phyloP scores from a whole-genome alignment of 208 protist genomes.

The Leishmania lainsoni region DNA sequence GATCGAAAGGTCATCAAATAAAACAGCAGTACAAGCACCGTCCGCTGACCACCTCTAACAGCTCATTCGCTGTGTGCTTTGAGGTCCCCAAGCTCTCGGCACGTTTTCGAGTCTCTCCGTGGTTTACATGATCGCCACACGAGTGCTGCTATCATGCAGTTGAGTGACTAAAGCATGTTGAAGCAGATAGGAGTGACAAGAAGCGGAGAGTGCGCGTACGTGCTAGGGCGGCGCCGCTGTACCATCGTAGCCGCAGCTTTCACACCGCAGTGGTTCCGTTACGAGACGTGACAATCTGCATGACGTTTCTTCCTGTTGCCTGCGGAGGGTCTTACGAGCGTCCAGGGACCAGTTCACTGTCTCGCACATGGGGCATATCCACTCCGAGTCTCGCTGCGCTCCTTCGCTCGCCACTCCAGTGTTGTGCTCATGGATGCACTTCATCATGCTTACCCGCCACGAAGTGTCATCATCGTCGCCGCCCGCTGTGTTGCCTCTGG shows the following conservation, averaged over 20 bases:
- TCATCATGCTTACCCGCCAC: slow-evolving; percentile 45
- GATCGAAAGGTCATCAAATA: not conserved
- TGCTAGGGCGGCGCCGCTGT: not conserved
- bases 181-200: not conserved
- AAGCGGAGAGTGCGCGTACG: not conserved
- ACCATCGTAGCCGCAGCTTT: slow-evolving; percentile 22
- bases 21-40: not conserved
- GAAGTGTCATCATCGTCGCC: slow-evolving; percentile 10
- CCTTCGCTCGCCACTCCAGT: not conserved
- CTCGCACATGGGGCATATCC: slow-evolving; percentile 56
- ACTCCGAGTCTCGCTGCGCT: slow-evolving; percentile 16
- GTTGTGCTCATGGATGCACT: slow-evolving; percentile 22
- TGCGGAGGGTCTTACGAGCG: slow-evolving; percentile 38
- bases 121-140: not conserved
- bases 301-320: slow-evolving; percentile 10
- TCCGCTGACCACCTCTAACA: not conserved
- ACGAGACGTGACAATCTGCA: not conserved
- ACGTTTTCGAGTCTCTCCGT: not conserved
- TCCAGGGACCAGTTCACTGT: slow-evolving; percentile 34
- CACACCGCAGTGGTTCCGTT: slow-evolving; percentile 9
- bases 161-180: not conserved
- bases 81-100: not conserved
- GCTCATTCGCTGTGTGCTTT: not conserved
- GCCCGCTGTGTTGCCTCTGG: not conserved
- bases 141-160: not conserved